phyloP scores from a whole-genome alignment of 805 yeast genomes.

The fission yeast (Schizosaccharomyces pombe) region DNA sequence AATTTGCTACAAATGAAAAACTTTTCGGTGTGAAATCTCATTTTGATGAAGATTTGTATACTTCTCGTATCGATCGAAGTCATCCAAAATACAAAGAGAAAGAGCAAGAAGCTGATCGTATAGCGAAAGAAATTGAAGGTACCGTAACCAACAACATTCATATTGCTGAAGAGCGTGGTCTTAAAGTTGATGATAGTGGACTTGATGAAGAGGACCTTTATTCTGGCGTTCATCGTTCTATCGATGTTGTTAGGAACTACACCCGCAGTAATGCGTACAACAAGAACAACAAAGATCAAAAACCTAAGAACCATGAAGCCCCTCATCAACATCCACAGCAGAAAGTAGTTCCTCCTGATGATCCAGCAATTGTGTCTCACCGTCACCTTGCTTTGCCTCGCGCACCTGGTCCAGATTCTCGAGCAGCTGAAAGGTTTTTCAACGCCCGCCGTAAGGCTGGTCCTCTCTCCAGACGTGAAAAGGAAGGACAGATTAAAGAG shows the following conservation, averaged over 20 bases:
- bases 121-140: constrained; percentile 67
- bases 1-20: constrained; percentile 71
- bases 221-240: constrained; percentile 57
- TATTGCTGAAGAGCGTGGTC: constrained; percentile 78
- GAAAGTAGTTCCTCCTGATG: background rate
- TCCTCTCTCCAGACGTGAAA: constrained; percentile 15
- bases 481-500: constrained; percentile 10
- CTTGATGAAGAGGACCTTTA: constrained; percentile 89
- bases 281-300: background rate
- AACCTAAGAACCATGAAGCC: background rate
- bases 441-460: constrained; percentile 11
- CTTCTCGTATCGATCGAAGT: constrained; percentile 46
- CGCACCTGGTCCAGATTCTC: background rate
- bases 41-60: constrained; percentile 66
- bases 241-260: background rate
- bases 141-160: constrained; percentile 43
- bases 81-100: constrained; percentile 53
- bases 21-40: constrained; percentile 74
- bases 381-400: background rate
- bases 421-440: background rate
- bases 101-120: constrained; percentile 42
- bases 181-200: constrained; percentile 51
- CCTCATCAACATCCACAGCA: no score
- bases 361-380: background rate
- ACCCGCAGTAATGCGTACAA: background rate